Evolutionary conservation across 768 basidiomycete genomes (phyloP).

Genomic region (Mycena venus): DNA sequence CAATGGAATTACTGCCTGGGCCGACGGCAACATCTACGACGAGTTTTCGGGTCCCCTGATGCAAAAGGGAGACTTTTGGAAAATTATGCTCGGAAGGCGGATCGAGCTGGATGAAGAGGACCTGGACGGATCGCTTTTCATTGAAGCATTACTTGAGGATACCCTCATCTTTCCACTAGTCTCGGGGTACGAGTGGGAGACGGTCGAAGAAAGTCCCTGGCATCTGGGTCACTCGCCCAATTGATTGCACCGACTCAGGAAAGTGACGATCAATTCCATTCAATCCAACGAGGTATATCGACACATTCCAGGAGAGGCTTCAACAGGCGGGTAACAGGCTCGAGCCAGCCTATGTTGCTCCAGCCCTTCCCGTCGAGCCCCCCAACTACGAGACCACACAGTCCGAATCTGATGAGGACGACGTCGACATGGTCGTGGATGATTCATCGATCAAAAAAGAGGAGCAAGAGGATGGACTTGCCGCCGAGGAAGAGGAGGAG

Average conservation of each 20-base stretch:
- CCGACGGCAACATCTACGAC: slow-evolving; percentile 45
- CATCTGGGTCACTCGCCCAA: slow-evolving; percentile 47
- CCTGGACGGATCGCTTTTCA: slow-evolving; percentile 49
- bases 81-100: slow-evolving; percentile 54
- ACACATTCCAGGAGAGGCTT: too few species aligned
- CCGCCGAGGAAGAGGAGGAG: background rate
- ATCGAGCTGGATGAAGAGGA: slow-evolving; percentile 51
- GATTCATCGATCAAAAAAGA: background rate
- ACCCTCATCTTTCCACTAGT: slow-evolving; percentile 39
- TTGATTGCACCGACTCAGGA: too few species aligned
- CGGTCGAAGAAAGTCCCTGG: slow-evolving; percentile 44
- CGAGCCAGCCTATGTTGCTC: background rate
- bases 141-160: slow-evolving; percentile 50
- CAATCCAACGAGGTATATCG: too few species aligned
- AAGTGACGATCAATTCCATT: too few species aligned
- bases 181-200: slow-evolving; percentile 43
- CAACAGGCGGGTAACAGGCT: background rate
- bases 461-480: slow-evolving; percentile 13
- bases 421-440: slow-evolving; percentile 4
- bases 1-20: slow-evolving; percentile 52
- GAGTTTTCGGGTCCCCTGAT: slow-evolving; percentile 51
- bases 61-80: slow-evolving; percentile 52
- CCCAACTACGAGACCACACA: slow-evolving; percentile 8
- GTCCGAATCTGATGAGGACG: slow-evolving; percentile 8
- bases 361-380: background rate